Conservation (phyloP, 768 basidiomycete species). For the Mycena belliarum region DNA sequence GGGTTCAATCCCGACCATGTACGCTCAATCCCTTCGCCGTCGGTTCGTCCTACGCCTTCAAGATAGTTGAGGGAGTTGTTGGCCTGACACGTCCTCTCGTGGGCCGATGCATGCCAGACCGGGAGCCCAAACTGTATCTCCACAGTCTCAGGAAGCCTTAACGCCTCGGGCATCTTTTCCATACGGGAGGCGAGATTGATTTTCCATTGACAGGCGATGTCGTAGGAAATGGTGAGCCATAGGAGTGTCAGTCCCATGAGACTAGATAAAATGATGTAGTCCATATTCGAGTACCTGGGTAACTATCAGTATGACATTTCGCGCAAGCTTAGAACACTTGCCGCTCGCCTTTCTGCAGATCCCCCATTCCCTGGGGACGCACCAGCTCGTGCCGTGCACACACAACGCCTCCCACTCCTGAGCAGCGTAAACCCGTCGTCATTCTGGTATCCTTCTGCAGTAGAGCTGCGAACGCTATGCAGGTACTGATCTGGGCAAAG, state of each 20-base stretch:
- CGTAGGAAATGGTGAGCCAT: constrained; percentile 20
- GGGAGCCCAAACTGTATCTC: constrained; percentile 9
- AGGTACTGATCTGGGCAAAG: constrained; percentile 17
- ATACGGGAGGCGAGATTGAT: background rate
- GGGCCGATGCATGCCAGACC: constrained; percentile 21
- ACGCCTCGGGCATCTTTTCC: background rate
- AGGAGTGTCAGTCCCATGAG: background rate
- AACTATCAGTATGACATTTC: too few relatives aligned
- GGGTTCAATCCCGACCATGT: constrained; percentile 31
- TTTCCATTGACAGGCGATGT: constrained; percentile 29
- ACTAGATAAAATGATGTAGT: constrained; percentile 23
- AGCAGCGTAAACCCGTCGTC: constrained; percentile 4
- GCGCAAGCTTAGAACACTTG: background rate
- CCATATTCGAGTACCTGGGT: constrained; percentile 25
- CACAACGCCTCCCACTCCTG: constrained; percentile 13
- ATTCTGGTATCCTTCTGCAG: constrained; percentile 22
- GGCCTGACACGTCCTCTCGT: constrained; percentile 16
- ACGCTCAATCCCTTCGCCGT: constrained; percentile 23
- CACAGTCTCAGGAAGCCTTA: background rate
- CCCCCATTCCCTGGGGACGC: constrained; percentile 8
- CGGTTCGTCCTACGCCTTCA: constrained; percentile 9
- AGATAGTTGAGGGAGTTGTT: constrained; percentile 12
- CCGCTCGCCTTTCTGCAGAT: constrained; percentile 25
- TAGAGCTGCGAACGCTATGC: constrained; percentile 1
- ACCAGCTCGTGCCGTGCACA: constrained; percentile 23